These are phyloP conservation scores for Cercis canadensis DNA, from an alignment of 306 rosid species.

Conservation along the genomic window DNA sequence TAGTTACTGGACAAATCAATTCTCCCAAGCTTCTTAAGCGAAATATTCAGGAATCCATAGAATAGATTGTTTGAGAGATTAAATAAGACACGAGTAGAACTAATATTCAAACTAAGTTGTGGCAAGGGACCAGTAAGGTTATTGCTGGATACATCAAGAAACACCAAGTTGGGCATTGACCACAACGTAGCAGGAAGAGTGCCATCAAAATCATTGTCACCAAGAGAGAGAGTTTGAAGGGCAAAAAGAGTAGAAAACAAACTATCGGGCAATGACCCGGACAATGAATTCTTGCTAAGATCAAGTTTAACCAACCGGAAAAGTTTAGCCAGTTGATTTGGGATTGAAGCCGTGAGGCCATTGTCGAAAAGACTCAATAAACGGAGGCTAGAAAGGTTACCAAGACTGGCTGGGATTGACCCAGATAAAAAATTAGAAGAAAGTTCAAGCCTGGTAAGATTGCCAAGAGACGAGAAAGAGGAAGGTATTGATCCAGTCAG, in stretches of 20 bases:
- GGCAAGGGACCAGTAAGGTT: slow-evolving; percentile 65
- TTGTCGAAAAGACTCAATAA: slow-evolving; percentile 66
- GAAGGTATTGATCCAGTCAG: slow-evolving; percentile 70
- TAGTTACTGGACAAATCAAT: slow-evolving; percentile 79
- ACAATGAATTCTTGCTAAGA: slow-evolving; percentile 69
- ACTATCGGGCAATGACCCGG: slow-evolving; percentile 57
- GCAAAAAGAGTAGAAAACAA: slow-evolving; percentile 48
- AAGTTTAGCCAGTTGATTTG: slow-evolving; percentile 62
- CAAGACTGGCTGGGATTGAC: slow-evolving; percentile 58
- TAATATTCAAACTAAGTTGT: slow-evolving; percentile 35
- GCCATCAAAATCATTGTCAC: slow-evolving; percentile 49
- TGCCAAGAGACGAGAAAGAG: slow-evolving; percentile 53
- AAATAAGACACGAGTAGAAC: slow-evolving; percentile 42
- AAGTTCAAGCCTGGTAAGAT: slow-evolving; percentile 69
- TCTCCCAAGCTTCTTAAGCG: slow-evolving; percentile 33
- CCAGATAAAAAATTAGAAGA: slow-evolving; percentile 77
- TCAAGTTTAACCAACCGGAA: slow-evolving; percentile 60
- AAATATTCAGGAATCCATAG: slow-evolving; percentile 60
- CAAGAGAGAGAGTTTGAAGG: slow-evolving; percentile 52
- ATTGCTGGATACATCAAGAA: slow-evolving; percentile 73
- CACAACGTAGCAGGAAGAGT: slow-evolving; percentile 52
- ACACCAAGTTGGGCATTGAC: slow-evolving; percentile 53
- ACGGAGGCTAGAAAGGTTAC: slow-evolving; percentile 52
- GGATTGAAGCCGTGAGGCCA: slow-evolving; percentile 54
- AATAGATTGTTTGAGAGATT: slow-evolving; percentile 76